Percentiles rank a stretch among this genome's conserved stretches.
Evolutionary conservation across 2,329 filamentous ascomycete species (phyloP).

Genomic region (Aspergillus floridensis): DNA sequence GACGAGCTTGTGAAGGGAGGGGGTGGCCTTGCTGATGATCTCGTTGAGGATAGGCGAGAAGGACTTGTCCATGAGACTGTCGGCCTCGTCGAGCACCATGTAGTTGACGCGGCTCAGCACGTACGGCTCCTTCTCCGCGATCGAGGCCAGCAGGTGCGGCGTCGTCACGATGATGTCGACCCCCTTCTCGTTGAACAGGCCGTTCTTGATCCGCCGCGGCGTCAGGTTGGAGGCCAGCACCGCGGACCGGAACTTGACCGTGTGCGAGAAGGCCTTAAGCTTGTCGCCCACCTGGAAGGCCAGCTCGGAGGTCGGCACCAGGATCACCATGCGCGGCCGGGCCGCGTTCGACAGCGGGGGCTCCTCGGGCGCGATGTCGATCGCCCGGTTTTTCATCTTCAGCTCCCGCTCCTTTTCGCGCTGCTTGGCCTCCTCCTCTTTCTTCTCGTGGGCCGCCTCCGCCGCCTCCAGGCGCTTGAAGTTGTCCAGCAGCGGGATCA

Average conservation of each 20-base stretch:
- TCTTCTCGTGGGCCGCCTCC: conserved; percentile 60
- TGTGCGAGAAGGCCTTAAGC: conserved; percentile 78
- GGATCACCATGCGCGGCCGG: conserved; percentile 76
- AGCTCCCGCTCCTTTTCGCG: conserved; percentile 54
- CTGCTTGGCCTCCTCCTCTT: conserved; percentile 48
- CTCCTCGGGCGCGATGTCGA: conserved; percentile 59
- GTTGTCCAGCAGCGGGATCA: conserved; percentile 79
- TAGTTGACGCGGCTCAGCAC: conserved; percentile 88
- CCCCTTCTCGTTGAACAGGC: conserved; percentile 75
- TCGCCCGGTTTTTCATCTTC: conserved; percentile 55
- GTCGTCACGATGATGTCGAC: conserved; percentile 86
- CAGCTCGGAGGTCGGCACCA: conserved; percentile 89
- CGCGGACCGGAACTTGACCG: conserved; percentile 80
- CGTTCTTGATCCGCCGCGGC: conserved; percentile 75
- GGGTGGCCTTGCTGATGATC: conserved; percentile 76
- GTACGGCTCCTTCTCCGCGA: conserved; percentile 85
- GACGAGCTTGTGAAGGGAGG: conserved; percentile 80
- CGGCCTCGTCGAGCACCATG: conserved; percentile 89
- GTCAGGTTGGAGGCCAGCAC: conserved; percentile 76
- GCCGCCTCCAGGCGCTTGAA: conserved; percentile 71
- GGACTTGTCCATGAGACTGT: conserved; percentile 90
- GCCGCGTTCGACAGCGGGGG: conserved; percentile 68
- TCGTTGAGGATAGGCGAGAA: conserved; percentile 79
- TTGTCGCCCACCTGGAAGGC: conserved; percentile 81
- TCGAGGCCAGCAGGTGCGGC: conserved; percentile 82